Conservation (phyloP, 768 basidiomycete genomes). For the Coprinopsis sp. region DNA sequence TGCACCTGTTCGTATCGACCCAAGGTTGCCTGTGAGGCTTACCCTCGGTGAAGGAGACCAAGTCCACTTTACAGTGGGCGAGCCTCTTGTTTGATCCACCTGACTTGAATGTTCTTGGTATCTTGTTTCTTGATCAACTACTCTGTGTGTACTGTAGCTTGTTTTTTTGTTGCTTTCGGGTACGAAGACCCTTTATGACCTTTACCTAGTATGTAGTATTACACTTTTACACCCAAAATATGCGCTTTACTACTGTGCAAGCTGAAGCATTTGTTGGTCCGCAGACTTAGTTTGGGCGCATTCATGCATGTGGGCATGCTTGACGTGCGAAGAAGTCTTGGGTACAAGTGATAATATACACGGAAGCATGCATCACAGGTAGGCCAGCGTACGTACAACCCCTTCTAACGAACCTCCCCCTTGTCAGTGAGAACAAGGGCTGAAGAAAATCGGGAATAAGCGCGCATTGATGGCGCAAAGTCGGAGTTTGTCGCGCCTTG, state of each 20-base stretch:
- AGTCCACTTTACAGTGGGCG: slow-evolving; percentile 59
- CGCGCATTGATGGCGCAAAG: no score
- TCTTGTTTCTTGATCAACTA: neutral
- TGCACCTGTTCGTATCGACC: slow-evolving; percentile 80
- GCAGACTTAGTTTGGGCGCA: no score
- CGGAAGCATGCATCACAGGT: no score
- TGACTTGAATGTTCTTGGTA: neutral
- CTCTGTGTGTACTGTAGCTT: neutral
- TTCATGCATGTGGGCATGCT: no score
- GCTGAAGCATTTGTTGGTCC: no score
- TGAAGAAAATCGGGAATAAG: no score
- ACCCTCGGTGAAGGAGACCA: slow-evolving; percentile 80
- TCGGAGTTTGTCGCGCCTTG: no score
- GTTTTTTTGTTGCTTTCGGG: neutral
- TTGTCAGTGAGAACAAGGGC: no score
- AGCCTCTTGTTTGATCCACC: slow-evolving; percentile 31
- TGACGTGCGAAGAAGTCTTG: no score
- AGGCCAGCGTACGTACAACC: no score
- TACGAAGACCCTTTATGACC: neutral
- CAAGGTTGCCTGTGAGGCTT: slow-evolving; percentile 71
- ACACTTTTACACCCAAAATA: neutral
- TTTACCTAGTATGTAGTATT: neutral
- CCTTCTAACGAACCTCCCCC: no score
- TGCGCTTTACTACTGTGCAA: neutral
- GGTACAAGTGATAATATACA: no score